Percentiles rank a stretch among this genome's conserved stretches.
These are phyloP conservation scores for Penicillium pulvis DNA, from an alignment of 495 filamentous ascomycete species.

Conservation along the genomic window DNA sequence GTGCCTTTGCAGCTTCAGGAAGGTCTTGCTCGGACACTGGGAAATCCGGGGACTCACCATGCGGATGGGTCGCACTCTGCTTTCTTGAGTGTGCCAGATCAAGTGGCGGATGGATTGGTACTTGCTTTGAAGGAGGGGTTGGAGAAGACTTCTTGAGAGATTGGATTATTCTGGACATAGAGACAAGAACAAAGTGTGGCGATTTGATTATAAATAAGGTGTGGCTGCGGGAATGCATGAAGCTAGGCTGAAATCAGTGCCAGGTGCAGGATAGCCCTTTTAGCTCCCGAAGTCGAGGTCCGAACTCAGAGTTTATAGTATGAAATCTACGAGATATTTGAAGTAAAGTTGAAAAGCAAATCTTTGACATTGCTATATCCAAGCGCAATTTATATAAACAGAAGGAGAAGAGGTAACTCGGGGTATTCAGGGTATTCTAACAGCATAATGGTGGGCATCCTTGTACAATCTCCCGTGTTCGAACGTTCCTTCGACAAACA, in stretches of 20 bases:
- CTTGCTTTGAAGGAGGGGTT: slow-evolving; percentile 13
- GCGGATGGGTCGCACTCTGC: slow-evolving; percentile 22
- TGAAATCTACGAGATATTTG: too few species aligned
- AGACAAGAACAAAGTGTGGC: too few species aligned
- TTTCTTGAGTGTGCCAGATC: slow-evolving; percentile 27
- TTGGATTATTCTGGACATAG: too few species aligned
- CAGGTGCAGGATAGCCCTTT: too few species aligned
- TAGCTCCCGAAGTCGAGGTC: too few species aligned
- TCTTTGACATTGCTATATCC: slow-evolving; percentile 1
- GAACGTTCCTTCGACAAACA: neutral
- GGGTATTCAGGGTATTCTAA: slow-evolving; percentile 11
- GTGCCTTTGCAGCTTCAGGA: slow-evolving; percentile 40
- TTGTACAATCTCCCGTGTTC: slow-evolving; percentile 7
- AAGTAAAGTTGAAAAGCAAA: neutral
- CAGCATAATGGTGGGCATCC: slow-evolving; percentile 5
- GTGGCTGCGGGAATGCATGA: neutral
- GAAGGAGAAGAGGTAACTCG: slow-evolving; percentile 10
- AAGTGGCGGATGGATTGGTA: slow-evolving; percentile 21
- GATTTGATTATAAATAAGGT: neutral
- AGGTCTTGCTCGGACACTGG: slow-evolving; percentile 19
- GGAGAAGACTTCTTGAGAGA: slow-evolving; percentile 1
- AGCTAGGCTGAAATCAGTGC: too few species aligned
- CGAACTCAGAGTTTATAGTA: too few species aligned
- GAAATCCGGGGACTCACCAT: slow-evolving; percentile 14
- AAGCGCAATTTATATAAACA: slow-evolving; percentile 8